Base-by-base conservation (phyloP, 169 alveolate genomes). In the Blepharisma undulans region DNA sequence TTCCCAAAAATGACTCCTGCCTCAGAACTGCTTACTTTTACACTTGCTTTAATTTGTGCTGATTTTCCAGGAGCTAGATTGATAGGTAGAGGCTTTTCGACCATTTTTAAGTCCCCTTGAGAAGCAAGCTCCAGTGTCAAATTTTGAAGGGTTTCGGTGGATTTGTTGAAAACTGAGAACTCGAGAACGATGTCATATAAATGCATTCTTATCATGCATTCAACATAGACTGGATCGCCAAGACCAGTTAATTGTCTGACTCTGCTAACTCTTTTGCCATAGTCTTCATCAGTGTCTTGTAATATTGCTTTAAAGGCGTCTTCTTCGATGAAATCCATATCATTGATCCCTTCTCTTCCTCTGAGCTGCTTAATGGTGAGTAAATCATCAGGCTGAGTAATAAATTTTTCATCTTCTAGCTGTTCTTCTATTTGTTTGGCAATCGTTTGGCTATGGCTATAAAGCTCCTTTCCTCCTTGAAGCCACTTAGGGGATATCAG, bases 201-300 rank as follows among this genome's bases (percentile, higher is more conserved):
- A 72, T 98, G 98, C 66, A 98, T 97, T 78, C 96, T 97, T 25
- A 98, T 95, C 66, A 93, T 94, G 27, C 98, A 98, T 95, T 99
- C 99, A 4, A 98, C 98, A 94, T 97, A 99, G 21, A 99, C 94
- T 16, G 99, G 99, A 93, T 99, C 99, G 81, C 97, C 96, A 33
- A 95, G 95, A 1, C 99, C 99, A 7, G 99, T 97, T 72, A 97
- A 91, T 92, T 84, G 29, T 22, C 77, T 8, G 76, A 82, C 89
- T 16, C 48, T 82, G 74, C 34, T 82, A 16, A 82, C 34, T 34
- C 48, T 82, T 25, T 21, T 27, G 33, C 33, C 72, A 22, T n/a
- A 82, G 33, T 82, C 89, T 21, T 82, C 34, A 48, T 36, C 76
- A 22, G 36, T 21, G 29, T 82, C 89, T 36, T 21, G 33, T 16